Evolutionary conservation across 73 alveolate species (phyloP).

Genomic region (Tetrahymena elliotti): DNA sequence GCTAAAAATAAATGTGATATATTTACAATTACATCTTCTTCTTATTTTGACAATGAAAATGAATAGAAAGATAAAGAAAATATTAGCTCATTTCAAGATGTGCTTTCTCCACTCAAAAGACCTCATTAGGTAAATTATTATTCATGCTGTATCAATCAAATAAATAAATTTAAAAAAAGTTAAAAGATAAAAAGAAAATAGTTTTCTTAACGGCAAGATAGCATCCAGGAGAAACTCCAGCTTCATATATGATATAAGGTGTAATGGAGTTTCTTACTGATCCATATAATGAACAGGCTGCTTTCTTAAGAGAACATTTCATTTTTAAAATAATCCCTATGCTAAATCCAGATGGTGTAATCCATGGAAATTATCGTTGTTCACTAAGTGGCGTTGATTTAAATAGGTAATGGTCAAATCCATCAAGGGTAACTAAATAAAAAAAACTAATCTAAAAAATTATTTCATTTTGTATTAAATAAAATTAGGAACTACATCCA

Average conservation of each 20-base stretch:
- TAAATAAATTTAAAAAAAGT: background rate
- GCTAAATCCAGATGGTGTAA: conserved; percentile 72
- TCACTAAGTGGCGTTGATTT: conserved; percentile 57
- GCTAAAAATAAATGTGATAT: conserved; percentile 17
- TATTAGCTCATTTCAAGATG: background rate
- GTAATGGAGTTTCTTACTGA: background rate
- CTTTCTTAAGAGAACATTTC: conserved; percentile 53
- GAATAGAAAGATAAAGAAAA: background rate
- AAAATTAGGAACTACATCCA: background rate
- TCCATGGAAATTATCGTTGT: conserved; percentile 63
- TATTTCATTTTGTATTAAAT: conserved; percentile 43
- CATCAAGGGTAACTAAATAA: background rate
- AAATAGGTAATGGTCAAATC: conserved; percentile 57
- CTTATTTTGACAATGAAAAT: background rate
- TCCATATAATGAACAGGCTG: conserved; percentile 15
- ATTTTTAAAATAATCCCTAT: conserved; percentile 66
- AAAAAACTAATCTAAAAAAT: background rate
- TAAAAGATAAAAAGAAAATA: conserved; percentile 2
- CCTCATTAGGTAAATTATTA: background rate
- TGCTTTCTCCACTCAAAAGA: background rate
- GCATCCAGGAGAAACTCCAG: conserved; percentile 42
- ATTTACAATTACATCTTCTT: conserved; percentile 11
- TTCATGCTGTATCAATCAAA: background rate
- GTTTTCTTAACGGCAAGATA: conserved; percentile 15
- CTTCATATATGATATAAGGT: conserved; percentile 25